Percentiles rank a stretch among this genome's conserved stretches.
These are phyloP conservation scores for Trametes pubescens DNA, from an alignment of 1,284 basidiomycete genomes.

Conservation along the genomic window DNA sequence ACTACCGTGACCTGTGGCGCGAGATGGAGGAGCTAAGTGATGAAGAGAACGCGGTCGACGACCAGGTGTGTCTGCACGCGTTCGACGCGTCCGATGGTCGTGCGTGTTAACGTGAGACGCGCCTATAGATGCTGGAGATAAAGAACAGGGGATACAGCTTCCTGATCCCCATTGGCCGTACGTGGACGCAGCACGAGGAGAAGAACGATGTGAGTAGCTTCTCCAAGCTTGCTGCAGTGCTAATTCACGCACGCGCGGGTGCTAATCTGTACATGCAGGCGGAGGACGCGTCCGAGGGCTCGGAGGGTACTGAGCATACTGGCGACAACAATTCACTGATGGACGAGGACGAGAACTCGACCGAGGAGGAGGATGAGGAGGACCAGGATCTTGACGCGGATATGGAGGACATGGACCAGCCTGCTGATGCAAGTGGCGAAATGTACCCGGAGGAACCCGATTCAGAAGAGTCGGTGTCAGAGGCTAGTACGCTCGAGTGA, in stretches of 20 bases:
- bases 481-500: constrained; percentile 22
- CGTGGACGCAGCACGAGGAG: constrained; percentile 79
- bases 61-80: constrained; percentile 56
- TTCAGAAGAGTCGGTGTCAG: constrained; percentile 16
- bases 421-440: constrained; percentile 48
- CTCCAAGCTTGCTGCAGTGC: background rate
- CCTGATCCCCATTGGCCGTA: constrained; percentile 76
- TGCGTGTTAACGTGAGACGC: background rate
- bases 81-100: constrained; percentile 10
- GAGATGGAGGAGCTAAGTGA: constrained; percentile 89
- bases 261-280: constrained; percentile 43
- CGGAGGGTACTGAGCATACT: constrained; percentile 49
- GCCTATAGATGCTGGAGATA: constrained; percentile 60
- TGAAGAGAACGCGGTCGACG: constrained; percentile 82
- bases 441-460: constrained; percentile 41
- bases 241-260: background rate
- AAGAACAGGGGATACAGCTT: constrained; percentile 72
- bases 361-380: constrained; percentile 44
- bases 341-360: constrained; percentile 46
- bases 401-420: constrained; percentile 78
- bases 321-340: constrained; percentile 48
- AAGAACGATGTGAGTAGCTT: constrained; percentile 75
- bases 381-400: constrained; percentile 75
- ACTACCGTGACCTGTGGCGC: constrained; percentile 71
- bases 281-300: constrained; percentile 58